These are phyloP conservation scores for Lactifluus hygrophoroides DNA, from an alignment of 768 basidiomycete species.

Conservation along the genomic window DNA sequence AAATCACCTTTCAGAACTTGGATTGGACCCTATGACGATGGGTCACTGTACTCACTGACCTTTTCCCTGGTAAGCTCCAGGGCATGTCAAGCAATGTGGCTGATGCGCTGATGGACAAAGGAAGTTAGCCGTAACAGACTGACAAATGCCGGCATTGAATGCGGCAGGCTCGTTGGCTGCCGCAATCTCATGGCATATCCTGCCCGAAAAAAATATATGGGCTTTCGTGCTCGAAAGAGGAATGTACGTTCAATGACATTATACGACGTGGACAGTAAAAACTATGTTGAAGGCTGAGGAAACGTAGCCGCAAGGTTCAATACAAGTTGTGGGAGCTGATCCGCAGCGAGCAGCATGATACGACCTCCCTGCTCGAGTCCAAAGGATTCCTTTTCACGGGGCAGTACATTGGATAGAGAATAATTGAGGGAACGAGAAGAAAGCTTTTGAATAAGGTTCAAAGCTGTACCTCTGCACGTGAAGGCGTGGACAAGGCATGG, in stretches of 20 bases:
- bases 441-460: conserved; percentile 29
- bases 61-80: not conserved
- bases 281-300: not conserved
- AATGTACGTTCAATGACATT: not conserved
- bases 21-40: not conserved
- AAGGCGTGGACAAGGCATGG: conserved; percentile 3
- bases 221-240: not conserved
- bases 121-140: not conserved
- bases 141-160: not conserved
- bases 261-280: not conserved
- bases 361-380: conserved; percentile 64
- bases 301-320: conserved; percentile 2
- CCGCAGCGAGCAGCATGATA: conserved; percentile 50
- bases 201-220: not conserved
- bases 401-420: conserved; percentile 42
- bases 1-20: not conserved
- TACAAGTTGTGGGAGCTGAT: conserved; percentile 36
- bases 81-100: not conserved
- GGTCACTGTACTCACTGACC: not conserved
- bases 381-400: conserved; percentile 56
- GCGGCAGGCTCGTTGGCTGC: not conserved
- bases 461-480: not conserved
- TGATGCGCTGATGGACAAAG: not conserved
- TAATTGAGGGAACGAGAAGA: conserved; percentile 46
- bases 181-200: too few relatives aligned